Percentiles rank a stretch among this genome's conserved stretches.
Conservation (phyloP, 768 basidiomycete genomes). For the Lactifluus rugatus region DNA sequence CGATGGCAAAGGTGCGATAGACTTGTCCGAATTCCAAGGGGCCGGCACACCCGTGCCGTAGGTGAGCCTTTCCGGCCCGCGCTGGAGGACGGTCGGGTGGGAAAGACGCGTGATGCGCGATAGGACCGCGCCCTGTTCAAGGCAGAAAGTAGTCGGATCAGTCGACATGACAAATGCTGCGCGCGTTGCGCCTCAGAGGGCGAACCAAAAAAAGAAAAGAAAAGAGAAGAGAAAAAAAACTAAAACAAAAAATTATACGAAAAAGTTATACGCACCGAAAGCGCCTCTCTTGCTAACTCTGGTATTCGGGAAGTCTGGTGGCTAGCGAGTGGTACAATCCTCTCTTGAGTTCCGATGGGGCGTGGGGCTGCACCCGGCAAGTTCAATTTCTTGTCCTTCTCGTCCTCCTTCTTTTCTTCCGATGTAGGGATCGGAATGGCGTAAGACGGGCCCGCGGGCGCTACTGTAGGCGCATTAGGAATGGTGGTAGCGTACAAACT, state of each 20-base stretch:
- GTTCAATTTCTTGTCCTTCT: constrained; percentile 43
- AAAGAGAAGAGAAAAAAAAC: neutral
- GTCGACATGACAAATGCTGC: no score
- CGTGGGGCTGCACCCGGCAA: constrained; percentile 31
- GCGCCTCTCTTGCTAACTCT: constrained; percentile 52
- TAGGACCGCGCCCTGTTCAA: constrained; percentile 46
- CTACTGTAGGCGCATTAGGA: constrained; percentile 52
- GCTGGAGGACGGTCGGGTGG: constrained; percentile 55
- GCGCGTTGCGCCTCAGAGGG: no score
- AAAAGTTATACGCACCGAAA: constrained; percentile 44
- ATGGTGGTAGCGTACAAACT: constrained; percentile 51
- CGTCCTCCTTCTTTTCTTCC: constrained; percentile 41
- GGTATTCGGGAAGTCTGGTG: constrained; percentile 59
- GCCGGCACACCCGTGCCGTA: constrained; percentile 35
- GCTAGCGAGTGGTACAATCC: constrained; percentile 54
- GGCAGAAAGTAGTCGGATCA: no score
- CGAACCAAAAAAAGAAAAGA: neutral
- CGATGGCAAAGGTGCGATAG: constrained; percentile 17
- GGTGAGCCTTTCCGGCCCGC: constrained; percentile 33
- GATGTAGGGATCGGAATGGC: constrained; percentile 38
- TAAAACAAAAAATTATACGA: constrained; percentile 26
- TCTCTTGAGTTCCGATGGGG: constrained; percentile 36
- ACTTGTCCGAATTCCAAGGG: constrained; percentile 36
- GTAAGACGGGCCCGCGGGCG: constrained; percentile 56
- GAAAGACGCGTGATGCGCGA: constrained; percentile 51